Evolutionary conservation across 331 rosid species (phyloP), one percentile per base, ranked within the genome.

Genomic region (Spiraea crenata): DNA sequence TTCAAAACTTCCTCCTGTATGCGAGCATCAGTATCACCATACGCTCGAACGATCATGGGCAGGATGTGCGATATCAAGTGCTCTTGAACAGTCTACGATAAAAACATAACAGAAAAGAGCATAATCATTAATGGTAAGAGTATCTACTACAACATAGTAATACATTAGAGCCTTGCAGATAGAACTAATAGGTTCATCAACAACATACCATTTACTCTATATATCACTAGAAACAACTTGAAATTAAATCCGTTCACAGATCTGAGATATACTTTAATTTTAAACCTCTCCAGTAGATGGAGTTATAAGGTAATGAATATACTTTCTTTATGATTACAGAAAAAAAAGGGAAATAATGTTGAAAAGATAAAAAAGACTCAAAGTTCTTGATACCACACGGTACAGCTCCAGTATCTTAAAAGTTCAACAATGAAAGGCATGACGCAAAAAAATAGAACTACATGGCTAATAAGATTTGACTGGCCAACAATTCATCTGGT

Each of bases 1-100:
- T 79, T 95, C 85, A 95, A 72, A 79, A 86, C 99, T 84, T 95
- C 97, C 86, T 95, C 99, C 83, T 95, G 99, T 64, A 91, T 71
- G 64, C 96, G 99, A 71, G 91, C 82, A 87, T 95, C 99, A 17
- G 40, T 87, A 74, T 95, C 97, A 73, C 88, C 96, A 74, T 85
- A 95, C 70, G 97, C 97, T 73, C 97, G 96, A 65, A 95, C 86
- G 66, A 95, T 81, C 96, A 95, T 82, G 66, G 99, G 97, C 82
- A 95, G 92, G 79, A 95, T 93, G 74, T 89, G 95, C 19, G 91
- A 81, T 66, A 88, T 67, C 81, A 95, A 74, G 78, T 87, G 91
- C 66, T 88, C 96, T 76, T 84, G 97, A 76, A 85, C 84, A 73
- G 97, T 86, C 99, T 95, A 65, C 65, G 77, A 73, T 66, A 71